A percentile compares a stretch with the other conserved stretches of the same genome.
phyloP scores from a whole-genome alignment of 257 asterid species.

The Scutellaria baicalensis region DNA sequence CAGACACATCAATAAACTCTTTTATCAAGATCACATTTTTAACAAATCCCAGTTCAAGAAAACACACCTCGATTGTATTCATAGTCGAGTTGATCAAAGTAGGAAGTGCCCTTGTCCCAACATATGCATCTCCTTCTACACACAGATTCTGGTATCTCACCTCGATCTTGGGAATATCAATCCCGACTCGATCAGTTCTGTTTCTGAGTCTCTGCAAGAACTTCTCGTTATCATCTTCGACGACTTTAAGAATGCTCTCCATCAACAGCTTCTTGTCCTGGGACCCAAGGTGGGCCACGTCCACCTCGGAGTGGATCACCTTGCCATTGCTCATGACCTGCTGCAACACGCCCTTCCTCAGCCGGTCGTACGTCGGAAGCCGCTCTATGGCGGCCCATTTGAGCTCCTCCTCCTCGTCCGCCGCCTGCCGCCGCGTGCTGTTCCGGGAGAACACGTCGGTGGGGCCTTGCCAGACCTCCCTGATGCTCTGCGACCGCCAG shows the following conservation, averaged over 20 bases:
- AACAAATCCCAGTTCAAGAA: background rate
- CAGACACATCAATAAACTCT: too few species aligned
- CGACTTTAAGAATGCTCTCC: conserved; percentile 64
- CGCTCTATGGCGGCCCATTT: conserved; percentile 90
- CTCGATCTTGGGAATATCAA: conserved; percentile 79
- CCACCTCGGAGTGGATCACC: conserved; percentile 43
- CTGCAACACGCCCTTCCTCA: conserved; percentile 64
- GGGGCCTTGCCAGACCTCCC: conserved; percentile 64
- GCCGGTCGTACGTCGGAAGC: conserved; percentile 65
- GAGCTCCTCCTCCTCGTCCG: conserved; percentile 83
- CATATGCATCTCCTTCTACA: conserved; percentile 77
- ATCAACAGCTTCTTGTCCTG: conserved; percentile 58
- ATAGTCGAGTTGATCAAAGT: conserved; percentile 71
- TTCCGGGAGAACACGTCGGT: conserved; percentile 50
- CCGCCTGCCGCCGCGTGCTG: conserved; percentile 51
- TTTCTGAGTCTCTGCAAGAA: conserved; percentile 55
- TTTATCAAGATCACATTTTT: background rate
- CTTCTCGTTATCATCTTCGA: conserved; percentile 67
- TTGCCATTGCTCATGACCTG: conserved; percentile 53
- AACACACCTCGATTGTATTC: conserved; percentile 62
- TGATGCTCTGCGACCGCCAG: conserved; percentile 57
- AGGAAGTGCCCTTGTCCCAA: conserved; percentile 84
- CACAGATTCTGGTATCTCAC: conserved; percentile 67
- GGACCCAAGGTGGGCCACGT: conserved; percentile 46
- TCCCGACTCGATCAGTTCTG: conserved; percentile 85